Conservation (phyloP, 192 early-diverging fungal species). For the Mycoemilia scoparia region DNA sequence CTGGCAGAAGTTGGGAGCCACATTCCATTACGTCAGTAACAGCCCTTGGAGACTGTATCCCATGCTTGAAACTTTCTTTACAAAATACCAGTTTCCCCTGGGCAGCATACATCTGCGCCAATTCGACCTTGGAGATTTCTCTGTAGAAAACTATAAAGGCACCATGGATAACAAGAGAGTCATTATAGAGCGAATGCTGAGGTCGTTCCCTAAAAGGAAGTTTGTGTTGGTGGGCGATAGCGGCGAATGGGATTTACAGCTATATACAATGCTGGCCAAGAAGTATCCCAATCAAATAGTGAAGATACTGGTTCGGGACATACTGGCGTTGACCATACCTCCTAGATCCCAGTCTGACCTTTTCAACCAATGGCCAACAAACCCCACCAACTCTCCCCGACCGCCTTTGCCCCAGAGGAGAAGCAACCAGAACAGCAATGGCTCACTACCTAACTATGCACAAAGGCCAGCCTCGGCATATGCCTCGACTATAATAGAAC, state of each 20-base stretch:
- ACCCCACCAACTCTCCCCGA: background rate
- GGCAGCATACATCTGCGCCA: constrained; percentile 55
- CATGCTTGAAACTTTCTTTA: constrained; percentile 46
- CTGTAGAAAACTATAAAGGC: constrained; percentile 33
- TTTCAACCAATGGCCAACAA: background rate
- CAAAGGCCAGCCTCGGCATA: too few species aligned
- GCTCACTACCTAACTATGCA: constrained; percentile 30
- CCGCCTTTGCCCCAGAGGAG: background rate
- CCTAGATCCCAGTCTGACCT: background rate
- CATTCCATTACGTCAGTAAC: constrained; percentile 77
- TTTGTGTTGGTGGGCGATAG: constrained; percentile 84
- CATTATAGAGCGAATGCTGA: constrained; percentile 27
- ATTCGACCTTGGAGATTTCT: constrained; percentile 41
- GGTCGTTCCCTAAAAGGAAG: constrained; percentile 58
- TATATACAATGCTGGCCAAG: constrained; percentile 47
- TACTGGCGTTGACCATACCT: constrained; percentile 17
- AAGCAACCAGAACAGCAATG: constrained; percentile 18
- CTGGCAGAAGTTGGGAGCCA: constrained; percentile 40
- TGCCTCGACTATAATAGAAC: too few species aligned
- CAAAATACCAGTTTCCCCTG: constrained; percentile 49
- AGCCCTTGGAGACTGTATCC: constrained; percentile 68
- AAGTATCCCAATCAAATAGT: constrained; percentile 49
- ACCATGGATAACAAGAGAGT: constrained; percentile 33
- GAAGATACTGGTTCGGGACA: constrained; percentile 71
- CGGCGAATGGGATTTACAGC: constrained; percentile 75